Evolutionary conservation across 345 rosid genomes (phyloP), one percentile per base, ranked within the genome.

Genomic region (Eutrema heterophyllum): DNA sequence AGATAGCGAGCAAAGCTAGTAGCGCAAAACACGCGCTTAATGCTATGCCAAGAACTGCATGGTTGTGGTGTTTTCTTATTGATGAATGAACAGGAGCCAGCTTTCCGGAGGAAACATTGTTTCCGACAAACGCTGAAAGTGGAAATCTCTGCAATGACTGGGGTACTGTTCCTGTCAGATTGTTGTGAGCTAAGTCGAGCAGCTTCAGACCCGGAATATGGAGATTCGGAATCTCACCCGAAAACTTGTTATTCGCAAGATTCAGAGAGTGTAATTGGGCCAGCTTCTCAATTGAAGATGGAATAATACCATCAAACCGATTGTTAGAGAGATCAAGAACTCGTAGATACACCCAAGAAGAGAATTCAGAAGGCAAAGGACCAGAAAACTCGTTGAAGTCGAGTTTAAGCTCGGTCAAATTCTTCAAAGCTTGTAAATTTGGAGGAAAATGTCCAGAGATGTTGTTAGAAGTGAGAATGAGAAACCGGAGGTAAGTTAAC

Each of bases 391-490:
- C 67, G 85, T 92, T 95, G 81, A 29, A 80, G 40, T 90, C 92
- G 43, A 95, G 89, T 77, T 83, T 80, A 70, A 95, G 84, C 55
- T 74, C 75, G 18, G 96, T 84, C 78, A 95, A 71, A 73, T 84
- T 88, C 81, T 79, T 73, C 62, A 72, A 67, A 89, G 83, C 68
- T 78, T 73, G 24, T 35, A 95, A 81, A 79, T 80, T 91, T 18
- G 75, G 36, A 75, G 97, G 97, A 73, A 90, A 85, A 13, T 81
- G 38, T 69, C 94, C 99, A 36, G 86, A 85, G 29, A 95, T 80
- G 59, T 77, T 66, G 83, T 92, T 95, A 70, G 91, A 86, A 79
- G 89, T 82, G 36, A 95, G 94, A 82, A 86, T 70, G 32, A 92
- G 82, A 53, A 78, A 38, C 87, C 60, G 88, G 55, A 95, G 70